Percentiles rank a stretch among this genome's conserved stretches.
phyloP scores from a whole-genome alignment of 192 early-diverging fungal species.

The Chytriomyces sp. region DNA sequence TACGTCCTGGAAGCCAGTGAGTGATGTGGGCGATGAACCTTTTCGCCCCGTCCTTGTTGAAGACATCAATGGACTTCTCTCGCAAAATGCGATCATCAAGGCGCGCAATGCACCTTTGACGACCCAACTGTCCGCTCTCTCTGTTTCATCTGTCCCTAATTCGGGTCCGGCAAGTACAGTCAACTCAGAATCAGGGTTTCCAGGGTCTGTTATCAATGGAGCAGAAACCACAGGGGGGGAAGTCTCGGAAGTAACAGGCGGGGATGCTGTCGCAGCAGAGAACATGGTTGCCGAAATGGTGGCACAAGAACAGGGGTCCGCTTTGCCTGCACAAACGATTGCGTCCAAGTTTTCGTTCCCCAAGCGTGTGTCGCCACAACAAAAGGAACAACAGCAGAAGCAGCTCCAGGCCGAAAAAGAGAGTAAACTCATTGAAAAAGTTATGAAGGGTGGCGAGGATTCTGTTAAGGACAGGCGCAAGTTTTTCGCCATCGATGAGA shows the following conservation, averaged over 20 bases:
- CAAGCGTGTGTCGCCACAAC: background rate
- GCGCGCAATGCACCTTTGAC: background rate
- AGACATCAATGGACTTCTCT: slow-evolving; percentile 27
- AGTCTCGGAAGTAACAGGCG: background rate
- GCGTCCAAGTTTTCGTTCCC: background rate
- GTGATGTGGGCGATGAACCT: slow-evolving; percentile 7
- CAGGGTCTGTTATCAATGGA: background rate
- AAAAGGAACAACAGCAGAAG: background rate
- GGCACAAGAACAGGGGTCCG: too few species aligned
- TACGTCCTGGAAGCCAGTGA: slow-evolving; percentile 4
- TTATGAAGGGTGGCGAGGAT: slow-evolving; percentile 26
- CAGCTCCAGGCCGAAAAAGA: slow-evolving; percentile 15
- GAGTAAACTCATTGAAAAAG: slow-evolving; percentile 20
- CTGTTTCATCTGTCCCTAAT: background rate
- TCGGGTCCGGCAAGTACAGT: background rate
- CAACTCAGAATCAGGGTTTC: too few species aligned
- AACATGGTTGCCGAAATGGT: background rate
- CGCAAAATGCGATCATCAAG: slow-evolving; percentile 2
- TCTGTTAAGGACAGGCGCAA: slow-evolving; percentile 30
- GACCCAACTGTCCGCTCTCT: background rate
- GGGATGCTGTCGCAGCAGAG: background rate
- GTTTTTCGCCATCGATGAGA: slow-evolving; percentile 28
- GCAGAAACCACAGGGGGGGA: background rate
- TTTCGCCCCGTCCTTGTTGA: slow-evolving; percentile 29
- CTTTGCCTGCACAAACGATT: too few species aligned